These are phyloP conservation scores for Paramecium octaurelia DNA, from an alignment of 73 alveolate species.

Conservation along the genomic window DNA sequence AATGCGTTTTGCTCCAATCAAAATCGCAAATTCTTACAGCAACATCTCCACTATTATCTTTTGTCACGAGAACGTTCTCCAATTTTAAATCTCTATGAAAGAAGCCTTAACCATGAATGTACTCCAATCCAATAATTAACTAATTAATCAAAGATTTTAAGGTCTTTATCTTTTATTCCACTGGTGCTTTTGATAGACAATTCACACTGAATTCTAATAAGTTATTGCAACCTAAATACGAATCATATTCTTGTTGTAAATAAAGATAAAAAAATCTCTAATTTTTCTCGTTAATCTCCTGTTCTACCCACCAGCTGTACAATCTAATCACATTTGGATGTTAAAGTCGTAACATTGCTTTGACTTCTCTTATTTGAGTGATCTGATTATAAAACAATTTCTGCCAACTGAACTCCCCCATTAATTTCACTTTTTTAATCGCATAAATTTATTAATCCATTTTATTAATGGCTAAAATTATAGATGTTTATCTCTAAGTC, in stretches of 20 bases:
- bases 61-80: constrained; percentile 10
- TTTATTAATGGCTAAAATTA: neutral
- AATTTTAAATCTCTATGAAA: constrained; percentile 32
- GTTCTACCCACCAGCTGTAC: neutral
- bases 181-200: neutral
- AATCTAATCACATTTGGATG: neutral
- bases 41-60: constrained; percentile 64
- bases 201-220: neutral
- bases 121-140: neutral
- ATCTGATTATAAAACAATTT: neutral
- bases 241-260: neutral
- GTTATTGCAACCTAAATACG: neutral
- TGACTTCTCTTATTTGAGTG: neutral
- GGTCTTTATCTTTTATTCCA: neutral
- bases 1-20: constrained; percentile 80
- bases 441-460: neutral
- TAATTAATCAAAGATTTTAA: neutral
- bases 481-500: neutral
- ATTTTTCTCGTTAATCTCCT: neutral
- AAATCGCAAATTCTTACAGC: constrained; percentile 92
- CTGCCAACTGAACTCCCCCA: neutral
- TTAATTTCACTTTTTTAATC: neutral
- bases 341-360: neutral
- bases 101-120: neutral
- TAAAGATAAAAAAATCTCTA: neutral